Conservation (phyloP, 306 rosid species). For the Geum urbanum region DNA sequence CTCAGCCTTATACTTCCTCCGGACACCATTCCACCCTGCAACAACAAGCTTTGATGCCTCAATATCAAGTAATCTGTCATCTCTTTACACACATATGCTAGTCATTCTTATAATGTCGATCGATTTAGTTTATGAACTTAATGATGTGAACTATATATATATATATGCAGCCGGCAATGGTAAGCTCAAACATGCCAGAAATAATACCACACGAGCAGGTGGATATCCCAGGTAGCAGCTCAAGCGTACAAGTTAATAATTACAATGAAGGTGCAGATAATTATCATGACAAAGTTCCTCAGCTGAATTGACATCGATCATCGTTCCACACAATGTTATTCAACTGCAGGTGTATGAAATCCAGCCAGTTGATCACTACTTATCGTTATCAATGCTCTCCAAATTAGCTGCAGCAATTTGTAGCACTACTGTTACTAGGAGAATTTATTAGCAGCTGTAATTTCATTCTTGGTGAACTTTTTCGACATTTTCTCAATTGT, state of each 20-base stretch:
- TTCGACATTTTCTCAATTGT: too few relatives aligned
- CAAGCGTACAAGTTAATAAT: slow-evolving; percentile 33
- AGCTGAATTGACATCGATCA: slow-evolving; percentile 23
- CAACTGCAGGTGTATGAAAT: background rate
- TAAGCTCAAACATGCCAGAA: slow-evolving; percentile 41
- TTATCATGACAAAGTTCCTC: slow-evolving; percentile 41
- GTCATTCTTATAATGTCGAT: background rate
- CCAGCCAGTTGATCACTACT: background rate
- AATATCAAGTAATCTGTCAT: slow-evolving; percentile 25
- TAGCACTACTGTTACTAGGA: slow-evolving; percentile 3
- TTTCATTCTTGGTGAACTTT: too few relatives aligned
- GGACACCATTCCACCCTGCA: slow-evolving; percentile 23
- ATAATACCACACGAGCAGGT: slow-evolving; percentile 50
- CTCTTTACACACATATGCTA: background rate
- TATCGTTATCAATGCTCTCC: background rate
- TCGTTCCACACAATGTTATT: background rate
- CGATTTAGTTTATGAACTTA: background rate
- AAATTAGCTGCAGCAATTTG: slow-evolving; percentile 10
- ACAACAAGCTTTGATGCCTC: slow-evolving; percentile 24
- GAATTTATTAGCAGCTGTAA: background rate
- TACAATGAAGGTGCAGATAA: slow-evolving; percentile 30
- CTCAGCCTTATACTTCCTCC: slow-evolving; percentile 29
- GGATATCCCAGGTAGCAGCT: slow-evolving; percentile 44
- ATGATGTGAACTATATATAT: background rate
- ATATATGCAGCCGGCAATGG: slow-evolving; percentile 39